phyloP scores from a whole-genome alignment of 2,329 filamentous ascomycete species.

The Cladosporium cucumerinum region DNA sequence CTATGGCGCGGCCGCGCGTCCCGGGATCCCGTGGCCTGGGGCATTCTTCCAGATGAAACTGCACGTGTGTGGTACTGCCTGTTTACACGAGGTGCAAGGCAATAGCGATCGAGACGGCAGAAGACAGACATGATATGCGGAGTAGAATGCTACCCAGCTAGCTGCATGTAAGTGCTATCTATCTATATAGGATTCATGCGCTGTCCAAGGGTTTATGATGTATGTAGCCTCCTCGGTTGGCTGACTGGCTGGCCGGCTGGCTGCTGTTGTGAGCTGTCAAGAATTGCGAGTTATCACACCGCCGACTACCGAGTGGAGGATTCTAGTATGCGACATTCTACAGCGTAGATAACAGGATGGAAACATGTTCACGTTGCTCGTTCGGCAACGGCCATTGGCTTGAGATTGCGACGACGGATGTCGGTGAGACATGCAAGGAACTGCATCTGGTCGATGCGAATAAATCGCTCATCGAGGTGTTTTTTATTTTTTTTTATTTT shows the following conservation, averaged over 20 bases:
- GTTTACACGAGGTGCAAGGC: neutral
- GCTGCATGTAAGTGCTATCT: too few species aligned
- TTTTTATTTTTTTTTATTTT: too few species aligned
- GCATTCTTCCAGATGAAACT: neutral
- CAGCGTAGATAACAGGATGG: constrained; percentile 16
- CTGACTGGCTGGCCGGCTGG: too few species aligned
- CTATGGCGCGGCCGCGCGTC: neutral
- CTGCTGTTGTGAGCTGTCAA: neutral
- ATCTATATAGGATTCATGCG: neutral
- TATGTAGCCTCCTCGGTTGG: neutral
- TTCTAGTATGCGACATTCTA: constrained; percentile 10
- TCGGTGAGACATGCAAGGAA: constrained; percentile 16
- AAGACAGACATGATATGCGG: neutral
- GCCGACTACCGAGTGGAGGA: constrained; percentile 6
- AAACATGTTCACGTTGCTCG: constrained; percentile 6
- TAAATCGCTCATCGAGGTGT: constrained; percentile 11
- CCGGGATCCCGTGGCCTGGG: neutral
- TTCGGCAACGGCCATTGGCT: constrained; percentile 4
- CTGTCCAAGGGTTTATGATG: neutral
- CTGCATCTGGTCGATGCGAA: neutral
- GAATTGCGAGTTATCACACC: constrained; percentile 6
- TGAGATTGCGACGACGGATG: constrained; percentile 9
- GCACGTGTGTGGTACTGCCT: neutral
- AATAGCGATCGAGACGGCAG: neutral
- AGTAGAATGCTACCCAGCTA: too few species aligned